Evolutionary conservation across 768 basidiomycete genomes (phyloP).

Genomic region (Crassisporium funariophilum): DNA sequence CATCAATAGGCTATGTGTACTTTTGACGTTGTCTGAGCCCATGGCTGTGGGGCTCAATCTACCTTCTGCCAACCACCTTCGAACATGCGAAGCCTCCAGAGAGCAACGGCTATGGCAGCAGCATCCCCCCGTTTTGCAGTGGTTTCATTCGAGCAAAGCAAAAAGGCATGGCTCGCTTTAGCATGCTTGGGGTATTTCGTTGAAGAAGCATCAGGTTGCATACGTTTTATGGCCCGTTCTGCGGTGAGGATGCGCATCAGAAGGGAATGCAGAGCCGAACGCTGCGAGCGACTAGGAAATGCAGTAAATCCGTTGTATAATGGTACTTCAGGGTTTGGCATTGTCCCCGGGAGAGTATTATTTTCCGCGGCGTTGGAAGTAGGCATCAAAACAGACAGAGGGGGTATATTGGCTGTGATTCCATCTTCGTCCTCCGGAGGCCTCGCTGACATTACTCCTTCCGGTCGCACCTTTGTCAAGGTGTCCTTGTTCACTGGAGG

Average conservation of each 20-base stretch:
- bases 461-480: constrained; percentile 44
- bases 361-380: constrained; percentile 5
- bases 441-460: constrained; percentile 38
- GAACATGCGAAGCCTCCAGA: constrained; percentile 83
- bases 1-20: too few species aligned
- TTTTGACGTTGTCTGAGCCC: too few species aligned
- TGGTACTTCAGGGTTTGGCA: constrained; percentile 47
- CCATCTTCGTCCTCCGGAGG: constrained; percentile 27
- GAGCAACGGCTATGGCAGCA: constrained; percentile 64
- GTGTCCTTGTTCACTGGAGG: constrained; percentile 65
- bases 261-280: constrained; percentile 55
- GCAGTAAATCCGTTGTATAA: constrained; percentile 66
- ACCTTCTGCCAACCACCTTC: constrained; percentile 56
- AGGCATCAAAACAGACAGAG: constrained; percentile 33
- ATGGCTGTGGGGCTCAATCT: constrained; percentile 13
- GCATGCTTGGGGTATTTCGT: constrained; percentile 1
- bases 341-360: constrained; percentile 15
- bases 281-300: constrained; percentile 64
- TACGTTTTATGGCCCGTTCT: constrained; percentile 39
- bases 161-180: constrained; percentile 70
- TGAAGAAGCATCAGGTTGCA: constrained; percentile 7
- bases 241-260: constrained; percentile 49
- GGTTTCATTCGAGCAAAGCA: constrained; percentile 55
- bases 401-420: constrained; percentile 21
- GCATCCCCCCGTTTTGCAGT: constrained; percentile 59